phyloP scores from a whole-genome alignment of 495 filamentous ascomycete genomes.

The Daldinia decipiens region DNA sequence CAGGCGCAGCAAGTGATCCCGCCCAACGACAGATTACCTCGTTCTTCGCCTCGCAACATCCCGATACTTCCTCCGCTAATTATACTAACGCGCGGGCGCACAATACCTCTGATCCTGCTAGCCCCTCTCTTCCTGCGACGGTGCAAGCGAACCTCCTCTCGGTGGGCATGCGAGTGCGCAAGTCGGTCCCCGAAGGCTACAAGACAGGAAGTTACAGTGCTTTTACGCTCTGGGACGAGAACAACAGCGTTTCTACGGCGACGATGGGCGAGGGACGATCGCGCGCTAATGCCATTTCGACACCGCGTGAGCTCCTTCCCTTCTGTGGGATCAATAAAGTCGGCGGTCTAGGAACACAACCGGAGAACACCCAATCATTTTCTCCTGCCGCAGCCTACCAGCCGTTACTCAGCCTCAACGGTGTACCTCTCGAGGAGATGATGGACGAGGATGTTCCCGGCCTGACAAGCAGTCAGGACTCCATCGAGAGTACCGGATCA shows the following conservation, averaged over 20 bases:
- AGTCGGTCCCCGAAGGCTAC: constrained; percentile 91
- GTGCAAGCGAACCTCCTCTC: constrained; percentile 82
- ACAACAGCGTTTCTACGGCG: constrained; percentile 7
- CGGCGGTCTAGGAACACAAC: constrained; percentile 64
- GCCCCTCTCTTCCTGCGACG: constrained; percentile 64
- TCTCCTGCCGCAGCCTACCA: constrained; percentile 18
- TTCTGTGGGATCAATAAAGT: constrained; percentile 80
- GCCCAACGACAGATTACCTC: constrained; percentile 62
- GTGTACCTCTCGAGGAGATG: constrained; percentile 16
- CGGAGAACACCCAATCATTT: constrained; percentile 13
- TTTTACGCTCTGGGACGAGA: constrained; percentile 58
- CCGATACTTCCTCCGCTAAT: constrained; percentile 8
- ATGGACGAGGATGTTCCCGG: constrained; percentile 45
- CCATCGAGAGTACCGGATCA: constrained; percentile 42
- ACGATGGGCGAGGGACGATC: constrained; percentile 41
- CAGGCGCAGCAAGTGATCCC: constrained; percentile 61
- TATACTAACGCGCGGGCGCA: constrained; percentile 12
- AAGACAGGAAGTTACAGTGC: constrained; percentile 71
- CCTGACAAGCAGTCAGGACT: constrained; percentile 56
- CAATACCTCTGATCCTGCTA: constrained; percentile 22
- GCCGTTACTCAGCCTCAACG: constrained; percentile 27
- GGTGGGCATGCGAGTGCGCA: constrained; percentile 93
- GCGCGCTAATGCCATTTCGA: constrained; percentile 46
- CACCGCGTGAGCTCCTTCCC: constrained; percentile 69
- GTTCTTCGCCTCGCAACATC: constrained; percentile 51